Conservation (phyloP, 129 eudicot genomes). For the Tanacetum coccineum region DNA sequence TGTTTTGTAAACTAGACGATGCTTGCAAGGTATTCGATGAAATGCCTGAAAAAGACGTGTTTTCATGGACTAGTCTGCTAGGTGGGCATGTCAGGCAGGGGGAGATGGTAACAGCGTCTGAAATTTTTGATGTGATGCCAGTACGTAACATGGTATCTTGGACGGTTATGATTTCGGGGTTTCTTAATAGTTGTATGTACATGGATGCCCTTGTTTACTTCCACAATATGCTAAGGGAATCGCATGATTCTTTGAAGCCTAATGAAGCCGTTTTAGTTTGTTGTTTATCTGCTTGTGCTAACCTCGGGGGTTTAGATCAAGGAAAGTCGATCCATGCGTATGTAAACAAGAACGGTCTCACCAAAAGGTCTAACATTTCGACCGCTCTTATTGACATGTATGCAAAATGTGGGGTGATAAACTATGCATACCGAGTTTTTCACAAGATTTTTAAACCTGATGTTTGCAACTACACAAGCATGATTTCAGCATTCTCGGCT, state of each 20-base stretch:
- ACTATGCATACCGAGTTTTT: conserved; percentile 48
- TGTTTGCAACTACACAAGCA: conserved; percentile 69
- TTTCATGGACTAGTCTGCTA: conserved; percentile 83
- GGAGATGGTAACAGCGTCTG: conserved; percentile 46
- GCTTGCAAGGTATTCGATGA: conserved; percentile 66
- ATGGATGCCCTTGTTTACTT: conserved; percentile 53
- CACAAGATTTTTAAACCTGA: conserved; percentile 40
- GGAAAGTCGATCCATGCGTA: conserved; percentile 62
- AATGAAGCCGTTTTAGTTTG: conserved; percentile 89
- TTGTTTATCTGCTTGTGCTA: conserved; percentile 82
- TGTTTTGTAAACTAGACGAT: conserved; percentile 33
- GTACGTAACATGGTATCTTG: conserved; percentile 71
- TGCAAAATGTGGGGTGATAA: conserved; percentile 78
- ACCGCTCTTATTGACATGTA: conserved; percentile 87
- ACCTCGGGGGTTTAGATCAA: conserved; percentile 71
- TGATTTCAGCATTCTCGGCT: conserved; percentile 70
- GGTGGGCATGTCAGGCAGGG: conserved; percentile 59
- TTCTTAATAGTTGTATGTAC: conserved; percentile 45
- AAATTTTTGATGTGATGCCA: conserved; percentile 57
- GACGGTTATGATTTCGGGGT: conserved; percentile 75
- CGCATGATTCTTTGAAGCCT: conserved; percentile 31
- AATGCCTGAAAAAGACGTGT: conserved; percentile 68
- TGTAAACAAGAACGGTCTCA: conserved; percentile 34
- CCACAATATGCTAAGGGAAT: conserved; percentile 39
- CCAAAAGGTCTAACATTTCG: conserved; percentile 45